Base-by-base conservation (phyloP, 352 stramenopile genomes). In the Pythium coloratum region DNA sequence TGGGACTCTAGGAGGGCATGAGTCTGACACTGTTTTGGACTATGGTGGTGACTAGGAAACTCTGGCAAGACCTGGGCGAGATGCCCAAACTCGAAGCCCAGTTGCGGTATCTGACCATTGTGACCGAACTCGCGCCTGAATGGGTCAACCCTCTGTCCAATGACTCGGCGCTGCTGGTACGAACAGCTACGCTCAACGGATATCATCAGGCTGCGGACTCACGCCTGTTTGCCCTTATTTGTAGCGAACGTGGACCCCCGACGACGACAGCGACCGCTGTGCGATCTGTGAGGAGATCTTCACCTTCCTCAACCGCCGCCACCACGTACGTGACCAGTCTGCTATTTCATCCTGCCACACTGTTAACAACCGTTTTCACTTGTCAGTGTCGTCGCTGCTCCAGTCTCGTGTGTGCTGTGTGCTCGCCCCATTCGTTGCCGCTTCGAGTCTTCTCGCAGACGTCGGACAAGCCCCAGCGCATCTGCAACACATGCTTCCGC, bases 221-320 rank as follows among this genome's bases (percentile, higher is more conserved):
- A 55, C 42, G 20, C 34, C 16, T 24, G 36, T 2, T 61, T 30
- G 28, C 3, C 16, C 10, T 16, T 20, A 7, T 16, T 20, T 51
- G 14, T n/a, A 91, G 83, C 70, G 76, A 18, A 83, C 82, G n/a
- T 91, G 83, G 83, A 91, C 78, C 2, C 77, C 79, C 0, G 83
- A 91, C 53, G 70, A 78, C 46, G 78, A 85, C 38, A 88, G 79
- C 40, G 76, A 88, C 59, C 73, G 75, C 44, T 91, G 83, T 62
- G 67, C 72, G 0, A 71, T 88, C 53, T 91, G 83, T 62, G 66
- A 76, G 26, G 81, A 91, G 53, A 63, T 59, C 34, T 91, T 91
- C 68, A 91, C 81, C 18, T 78, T 91, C 55, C 76, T 91, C 64
- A 91, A 91, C 36, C 81, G 83, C 44, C 81, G 83, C 12, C 83